Evolutionary conservation across 495 filamentous ascomycete species (phyloP).

Genomic region (Hypoxylon subgilvum): DNA sequence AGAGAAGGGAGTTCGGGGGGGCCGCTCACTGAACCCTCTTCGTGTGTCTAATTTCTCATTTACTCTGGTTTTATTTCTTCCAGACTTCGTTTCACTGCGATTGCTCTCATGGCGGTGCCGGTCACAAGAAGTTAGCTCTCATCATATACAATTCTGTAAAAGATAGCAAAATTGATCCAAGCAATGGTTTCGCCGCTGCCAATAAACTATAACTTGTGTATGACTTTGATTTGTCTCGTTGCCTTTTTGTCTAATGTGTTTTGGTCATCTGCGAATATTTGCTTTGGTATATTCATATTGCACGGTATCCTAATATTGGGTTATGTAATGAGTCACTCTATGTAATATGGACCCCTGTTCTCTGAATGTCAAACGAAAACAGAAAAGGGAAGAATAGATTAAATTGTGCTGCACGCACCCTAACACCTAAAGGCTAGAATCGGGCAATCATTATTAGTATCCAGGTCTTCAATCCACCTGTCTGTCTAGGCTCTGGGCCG

Average conservation of each 20-base stretch:
- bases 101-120: constrained; percentile 43
- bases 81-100: constrained; percentile 29
- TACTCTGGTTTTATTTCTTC: constrained; percentile 28
- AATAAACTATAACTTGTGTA: constrained; percentile 22
- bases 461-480: no score
- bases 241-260: neutral
- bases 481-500: no score
- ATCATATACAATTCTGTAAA: constrained; percentile 34
- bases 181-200: constrained; percentile 44
- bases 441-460: no score
- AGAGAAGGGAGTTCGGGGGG: neutral
- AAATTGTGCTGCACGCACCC: no score
- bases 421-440: no score
- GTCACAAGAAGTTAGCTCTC: constrained; percentile 46
- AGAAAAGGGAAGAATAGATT: no score
- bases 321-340: no score
- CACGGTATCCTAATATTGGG: no score
- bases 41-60: constrained; percentile 33
- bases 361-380: neutral
- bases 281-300: no score
- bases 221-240: constrained; percentile 26
- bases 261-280: neutral
- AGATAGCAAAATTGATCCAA: constrained; percentile 38
- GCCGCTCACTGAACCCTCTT: constrained; percentile 25
- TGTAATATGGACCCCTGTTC: no score